A percentile compares a stretch with the other conserved stretches of the same genome.
Conservation (phyloP, 2,329 filamentous ascomycete species). For the Fusarium sororula region DNA sequence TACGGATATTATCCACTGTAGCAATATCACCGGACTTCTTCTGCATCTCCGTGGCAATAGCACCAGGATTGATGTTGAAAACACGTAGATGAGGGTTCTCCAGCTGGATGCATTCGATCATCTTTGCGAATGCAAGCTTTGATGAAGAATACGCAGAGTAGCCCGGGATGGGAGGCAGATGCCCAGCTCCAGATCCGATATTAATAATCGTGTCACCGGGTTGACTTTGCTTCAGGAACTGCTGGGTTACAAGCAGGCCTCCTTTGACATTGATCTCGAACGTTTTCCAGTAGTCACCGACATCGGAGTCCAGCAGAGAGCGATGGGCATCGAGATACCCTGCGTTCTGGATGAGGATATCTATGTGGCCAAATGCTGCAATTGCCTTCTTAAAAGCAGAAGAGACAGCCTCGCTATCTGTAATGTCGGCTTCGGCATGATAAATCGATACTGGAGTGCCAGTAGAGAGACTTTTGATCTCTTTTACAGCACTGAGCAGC, state of each 20-base stretch:
- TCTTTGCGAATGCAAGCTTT: constrained; percentile 2
- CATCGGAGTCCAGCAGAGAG: background rate
- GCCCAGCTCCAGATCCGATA: background rate
- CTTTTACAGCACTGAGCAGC: background rate
- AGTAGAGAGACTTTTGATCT: background rate
- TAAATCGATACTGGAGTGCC: background rate
- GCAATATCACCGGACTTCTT: background rate
- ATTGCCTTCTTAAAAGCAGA: background rate
- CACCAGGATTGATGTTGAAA: constrained; percentile 2
- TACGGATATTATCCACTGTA: background rate
- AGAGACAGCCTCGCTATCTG: background rate
- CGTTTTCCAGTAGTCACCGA: background rate
- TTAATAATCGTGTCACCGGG: background rate
- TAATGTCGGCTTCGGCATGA: background rate
- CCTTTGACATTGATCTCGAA: constrained; percentile 6
- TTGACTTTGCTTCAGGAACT: background rate
- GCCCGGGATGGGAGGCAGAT: background rate
- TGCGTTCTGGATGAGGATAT: background rate
- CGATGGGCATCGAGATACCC: background rate
- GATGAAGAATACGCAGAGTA: constrained; percentile 1
- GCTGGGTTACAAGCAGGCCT: background rate
- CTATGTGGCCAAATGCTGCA: background rate
- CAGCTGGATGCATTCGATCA: background rate
- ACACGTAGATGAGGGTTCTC: background rate
- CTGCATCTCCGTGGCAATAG: constrained; percentile 4